These are phyloP conservation scores for Chalara sp. DNA, from an alignment of 2,329 filamentous ascomycete genomes.

Conservation along the genomic window DNA sequence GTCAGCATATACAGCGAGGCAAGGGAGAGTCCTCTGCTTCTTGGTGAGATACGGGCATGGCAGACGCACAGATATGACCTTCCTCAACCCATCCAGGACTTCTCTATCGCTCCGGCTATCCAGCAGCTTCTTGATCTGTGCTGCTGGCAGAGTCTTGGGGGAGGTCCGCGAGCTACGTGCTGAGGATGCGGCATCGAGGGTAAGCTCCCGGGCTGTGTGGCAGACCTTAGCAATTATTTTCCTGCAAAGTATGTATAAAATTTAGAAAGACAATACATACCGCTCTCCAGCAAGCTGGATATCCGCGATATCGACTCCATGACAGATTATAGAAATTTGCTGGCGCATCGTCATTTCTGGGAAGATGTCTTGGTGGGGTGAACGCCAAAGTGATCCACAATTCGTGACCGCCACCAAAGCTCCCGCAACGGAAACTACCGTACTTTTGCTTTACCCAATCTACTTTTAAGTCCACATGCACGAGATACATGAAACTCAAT, in stretches of 20 bases:
- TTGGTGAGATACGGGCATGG: neutral
- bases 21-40: neutral
- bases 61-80: conserved; percentile 70
- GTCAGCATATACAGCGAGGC: neutral
- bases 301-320: conserved; percentile 98
- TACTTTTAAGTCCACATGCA: too few relatives aligned
- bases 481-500: too few relatives aligned
- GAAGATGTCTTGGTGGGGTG: conserved; percentile 20
- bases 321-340: conserved; percentile 9
- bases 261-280: conserved; percentile 42
- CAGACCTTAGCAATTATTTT: conserved; percentile 11
- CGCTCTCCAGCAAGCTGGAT: conserved; percentile 88
- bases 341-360: conserved; percentile 12
- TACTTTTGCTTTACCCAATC: too few relatives aligned
- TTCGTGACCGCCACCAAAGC: conserved; percentile 11
- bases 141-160: conserved; percentile 62
- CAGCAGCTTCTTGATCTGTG: conserved; percentile 87
- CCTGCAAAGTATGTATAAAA: neutral
- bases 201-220: conserved; percentile 80
- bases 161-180: conserved; percentile 61
- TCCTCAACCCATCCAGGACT: conserved; percentile 82
- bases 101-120: conserved; percentile 92
- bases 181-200: conserved; percentile 90
- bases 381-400: conserved; percentile 12
- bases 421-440: neutral